Conservation (phyloP, 2,329 filamentous ascomycete genomes). For the Beauveria rudraprayagi region DNA sequence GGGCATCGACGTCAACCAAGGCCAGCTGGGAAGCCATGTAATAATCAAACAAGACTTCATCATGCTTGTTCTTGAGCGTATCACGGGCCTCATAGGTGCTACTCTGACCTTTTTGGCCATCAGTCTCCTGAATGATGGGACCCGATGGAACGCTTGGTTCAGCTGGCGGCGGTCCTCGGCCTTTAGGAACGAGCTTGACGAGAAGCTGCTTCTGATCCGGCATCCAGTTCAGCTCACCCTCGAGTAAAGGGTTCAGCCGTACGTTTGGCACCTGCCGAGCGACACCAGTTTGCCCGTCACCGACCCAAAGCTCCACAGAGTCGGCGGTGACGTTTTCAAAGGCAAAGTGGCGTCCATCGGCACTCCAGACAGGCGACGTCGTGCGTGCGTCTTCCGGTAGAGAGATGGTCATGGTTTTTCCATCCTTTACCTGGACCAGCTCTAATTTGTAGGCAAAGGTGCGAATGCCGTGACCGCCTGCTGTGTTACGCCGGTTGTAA, state of each 20-base stretch:
- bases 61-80: constrained; percentile 5
- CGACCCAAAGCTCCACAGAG: constrained; percentile 8
- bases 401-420: neutral
- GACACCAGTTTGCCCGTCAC: neutral
- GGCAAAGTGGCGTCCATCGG: neutral
- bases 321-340: constrained; percentile 7
- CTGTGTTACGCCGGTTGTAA: neutral
- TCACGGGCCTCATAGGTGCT: constrained; percentile 7
- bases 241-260: neutral
- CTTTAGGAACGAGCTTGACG: constrained; percentile 1
- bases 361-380: constrained; percentile 1
- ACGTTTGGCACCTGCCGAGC: neutral
- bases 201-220: constrained; percentile 4
- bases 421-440: constrained; percentile 1
- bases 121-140: constrained; percentile 2
- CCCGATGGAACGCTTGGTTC: neutral
- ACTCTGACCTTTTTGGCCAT: constrained; percentile 5
- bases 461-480: constrained; percentile 5
- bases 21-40: constrained; percentile 5
- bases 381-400: neutral
- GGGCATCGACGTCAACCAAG: neutral
- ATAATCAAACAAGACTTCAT: constrained; percentile 3
- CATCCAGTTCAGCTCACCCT: neutral
- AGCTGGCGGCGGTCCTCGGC: neutral
- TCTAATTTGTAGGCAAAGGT: constrained; percentile 4